Evolutionary conservation across 164 flowering plant genomes (phyloP).

Genomic region (Aristolochia californica): DNA sequence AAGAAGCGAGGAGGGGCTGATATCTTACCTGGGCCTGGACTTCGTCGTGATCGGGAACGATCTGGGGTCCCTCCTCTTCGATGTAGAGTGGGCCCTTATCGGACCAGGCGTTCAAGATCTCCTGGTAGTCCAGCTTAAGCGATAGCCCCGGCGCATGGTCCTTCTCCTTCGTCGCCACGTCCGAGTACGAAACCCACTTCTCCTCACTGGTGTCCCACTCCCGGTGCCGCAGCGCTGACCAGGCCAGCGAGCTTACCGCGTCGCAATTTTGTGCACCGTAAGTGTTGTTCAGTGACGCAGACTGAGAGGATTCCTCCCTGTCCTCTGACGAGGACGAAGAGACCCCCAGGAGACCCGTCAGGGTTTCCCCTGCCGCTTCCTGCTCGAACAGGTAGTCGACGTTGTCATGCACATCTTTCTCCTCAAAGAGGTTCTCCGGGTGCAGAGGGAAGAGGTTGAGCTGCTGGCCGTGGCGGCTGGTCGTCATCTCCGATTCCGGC

Average conservation of each 20-base stretch:
- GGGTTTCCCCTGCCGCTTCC: constrained; percentile 23
- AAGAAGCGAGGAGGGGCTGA: too few species aligned
- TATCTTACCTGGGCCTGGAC: too few species aligned
- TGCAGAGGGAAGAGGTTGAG: constrained; percentile 49
- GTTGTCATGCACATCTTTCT: constrained; percentile 23
- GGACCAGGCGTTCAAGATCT: constrained; percentile 69
- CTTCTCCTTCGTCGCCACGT: constrained; percentile 34
- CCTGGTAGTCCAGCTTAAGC: constrained; percentile 74
- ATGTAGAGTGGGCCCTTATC: constrained; percentile 57
- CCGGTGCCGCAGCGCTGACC: constrained; percentile 45
- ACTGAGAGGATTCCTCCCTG: background rate
- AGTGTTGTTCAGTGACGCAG: constrained; percentile 13
- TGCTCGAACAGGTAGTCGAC: constrained; percentile 34
- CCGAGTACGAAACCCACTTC: constrained; percentile 56
- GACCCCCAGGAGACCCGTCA: constrained; percentile 38
- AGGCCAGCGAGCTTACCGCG: constrained; percentile 18
- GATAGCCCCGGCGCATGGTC: constrained; percentile 24
- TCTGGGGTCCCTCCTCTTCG: constrained; percentile 30
- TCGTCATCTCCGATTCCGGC: background rate
- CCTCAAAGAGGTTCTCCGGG: constrained; percentile 33
- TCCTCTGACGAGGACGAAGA: background rate
- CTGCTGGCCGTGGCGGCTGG: too few species aligned
- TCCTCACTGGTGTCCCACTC: constrained; percentile 33
- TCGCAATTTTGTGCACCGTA: constrained; percentile 16
- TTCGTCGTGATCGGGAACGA: constrained; percentile 71